A percentile compares a stretch with the other conserved stretches of the same genome.
Conservation (phyloP, 1,284 basidiomycete species). For the Apiotrichum sp. region DNA sequence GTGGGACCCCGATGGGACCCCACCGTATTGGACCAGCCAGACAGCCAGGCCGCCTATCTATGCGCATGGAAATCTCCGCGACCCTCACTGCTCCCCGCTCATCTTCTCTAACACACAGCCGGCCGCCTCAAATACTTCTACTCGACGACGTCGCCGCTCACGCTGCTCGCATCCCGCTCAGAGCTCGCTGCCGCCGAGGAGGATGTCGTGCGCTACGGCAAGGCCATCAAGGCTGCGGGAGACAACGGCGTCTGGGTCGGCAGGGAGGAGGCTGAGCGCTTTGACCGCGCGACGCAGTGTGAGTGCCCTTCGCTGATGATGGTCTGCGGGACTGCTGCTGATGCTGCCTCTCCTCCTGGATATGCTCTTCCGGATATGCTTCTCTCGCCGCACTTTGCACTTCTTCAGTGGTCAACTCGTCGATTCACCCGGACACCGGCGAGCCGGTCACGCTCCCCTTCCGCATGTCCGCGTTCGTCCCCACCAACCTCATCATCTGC, state of each 20-base stretch:
- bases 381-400: background rate
- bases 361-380: background rate
- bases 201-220: constrained; percentile 43
- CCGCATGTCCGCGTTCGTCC: constrained; percentile 52
- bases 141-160: constrained; percentile 52
- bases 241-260: constrained; percentile 40
- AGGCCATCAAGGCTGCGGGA: constrained; percentile 37
- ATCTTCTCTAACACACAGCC: constrained; percentile 17
- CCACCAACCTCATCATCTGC: constrained; percentile 50
- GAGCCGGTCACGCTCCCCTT: constrained; percentile 51
- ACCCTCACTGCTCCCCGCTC: background rate
- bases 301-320: constrained; percentile 13
- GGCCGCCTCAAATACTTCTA: constrained; percentile 53
- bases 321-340: background rate
- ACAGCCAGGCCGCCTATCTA: no score
- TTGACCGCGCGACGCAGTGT: constrained; percentile 50
- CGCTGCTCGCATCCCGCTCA: constrained; percentile 48
- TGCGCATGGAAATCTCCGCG: background rate
- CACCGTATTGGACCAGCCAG: background rate
- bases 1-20: background rate
- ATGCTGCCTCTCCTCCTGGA: background rate
- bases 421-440: constrained; percentile 51
- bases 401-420: constrained; percentile 46
- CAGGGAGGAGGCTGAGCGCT: constrained; percentile 32
- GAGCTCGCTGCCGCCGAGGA: constrained; percentile 41